phyloP scores from a whole-genome alignment of 768 basidiomycete species.

The Pleurotus eryngii region DNA sequence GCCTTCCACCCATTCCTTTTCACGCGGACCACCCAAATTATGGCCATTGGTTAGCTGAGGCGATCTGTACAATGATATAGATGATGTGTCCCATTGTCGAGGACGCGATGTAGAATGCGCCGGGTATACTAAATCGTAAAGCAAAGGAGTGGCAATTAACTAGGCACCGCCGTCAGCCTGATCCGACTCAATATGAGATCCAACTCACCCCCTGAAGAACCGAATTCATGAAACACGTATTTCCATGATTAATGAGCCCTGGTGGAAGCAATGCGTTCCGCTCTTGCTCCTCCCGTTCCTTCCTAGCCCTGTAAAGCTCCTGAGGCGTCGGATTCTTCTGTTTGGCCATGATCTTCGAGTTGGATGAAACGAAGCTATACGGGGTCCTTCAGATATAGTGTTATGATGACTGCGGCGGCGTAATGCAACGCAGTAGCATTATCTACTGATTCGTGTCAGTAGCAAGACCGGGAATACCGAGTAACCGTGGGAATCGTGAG shows the following conservation, averaged over 20 bases:
- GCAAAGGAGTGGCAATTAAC: constrained; percentile 64
- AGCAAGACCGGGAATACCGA: too few species aligned
- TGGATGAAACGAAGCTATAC: too few species aligned
- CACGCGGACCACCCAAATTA: constrained; percentile 45
- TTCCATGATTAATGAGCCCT: constrained; percentile 76
- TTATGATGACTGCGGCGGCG: background rate
- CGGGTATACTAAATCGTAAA: constrained; percentile 58
- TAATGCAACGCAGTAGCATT: background rate
- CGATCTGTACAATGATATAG: constrained; percentile 44
- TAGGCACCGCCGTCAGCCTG: constrained; percentile 23
- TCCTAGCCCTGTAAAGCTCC: constrained; percentile 57
- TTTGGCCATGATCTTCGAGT: constrained; percentile 40
- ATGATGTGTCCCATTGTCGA: constrained; percentile 38
- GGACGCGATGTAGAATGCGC: constrained; percentile 38
- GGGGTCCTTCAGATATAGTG: too few species aligned
- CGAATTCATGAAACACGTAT: constrained; percentile 97
- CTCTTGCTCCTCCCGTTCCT: constrained; percentile 61
- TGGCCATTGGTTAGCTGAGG: constrained; percentile 72
- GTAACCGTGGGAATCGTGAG: background rate
- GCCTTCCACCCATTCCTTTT: constrained; percentile 49
- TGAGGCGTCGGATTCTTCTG: constrained; percentile 57
- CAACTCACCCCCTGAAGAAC: constrained; percentile 80
- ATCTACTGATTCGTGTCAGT: background rate
- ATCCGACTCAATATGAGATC: constrained; percentile 5
- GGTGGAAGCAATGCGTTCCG: constrained; percentile 61